A percentile compares a stretch with the other conserved stretches of the same genome.
phyloP scores from a whole-genome alignment of 768 basidiomycete species.

The Aureoboletus auriporus region DNA sequence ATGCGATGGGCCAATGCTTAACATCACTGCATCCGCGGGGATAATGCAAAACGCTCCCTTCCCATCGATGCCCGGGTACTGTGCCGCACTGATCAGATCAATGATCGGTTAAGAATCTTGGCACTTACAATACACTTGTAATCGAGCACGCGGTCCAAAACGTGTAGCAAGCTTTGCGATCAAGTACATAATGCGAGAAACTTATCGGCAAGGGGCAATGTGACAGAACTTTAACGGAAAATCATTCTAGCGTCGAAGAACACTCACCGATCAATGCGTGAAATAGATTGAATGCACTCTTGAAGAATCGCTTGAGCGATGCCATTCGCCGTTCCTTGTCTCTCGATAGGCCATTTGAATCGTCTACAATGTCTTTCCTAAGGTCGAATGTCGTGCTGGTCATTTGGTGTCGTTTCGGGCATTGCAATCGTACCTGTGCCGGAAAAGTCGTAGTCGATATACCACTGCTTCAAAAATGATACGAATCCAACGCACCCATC shows the following conservation, averaged over 20 bases:
- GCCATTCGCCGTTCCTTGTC: slow-evolving; percentile 9
- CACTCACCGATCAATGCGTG: slow-evolving; percentile 32
- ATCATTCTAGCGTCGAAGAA: not conserved
- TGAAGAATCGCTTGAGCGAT: slow-evolving; percentile 28
- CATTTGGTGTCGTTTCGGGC: not conserved
- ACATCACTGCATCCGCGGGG: slow-evolving; percentile 31
- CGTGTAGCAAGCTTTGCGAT: slow-evolving; percentile 28
- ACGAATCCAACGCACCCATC: slow-evolving; percentile 23
- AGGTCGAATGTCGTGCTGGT: slow-evolving; percentile 4
- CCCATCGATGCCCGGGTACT: slow-evolving; percentile 33
- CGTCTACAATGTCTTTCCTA: slow-evolving; percentile 15
- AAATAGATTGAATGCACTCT: slow-evolving; percentile 30
- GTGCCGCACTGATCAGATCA: not conserved
- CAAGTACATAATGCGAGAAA: slow-evolving; percentile 36
- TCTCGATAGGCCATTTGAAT: not conserved
- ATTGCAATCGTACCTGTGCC: slow-evolving; percentile 33
- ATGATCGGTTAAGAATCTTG: not conserved
- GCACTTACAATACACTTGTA: slow-evolving; percentile 12
- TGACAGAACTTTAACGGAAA: not conserved
- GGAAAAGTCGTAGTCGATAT: slow-evolving; percentile 35
- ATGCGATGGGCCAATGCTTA: not conserved
- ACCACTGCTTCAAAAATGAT: slow-evolving; percentile 1
- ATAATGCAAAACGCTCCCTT: slow-evolving; percentile 36
- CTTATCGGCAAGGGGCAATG: slow-evolving; percentile 38
- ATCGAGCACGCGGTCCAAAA: slow-evolving; percentile 40